Evolutionary conservation across 169 alveolate genomes (phyloP).

Genomic region (Cryptosporidium ryanae): DNA sequence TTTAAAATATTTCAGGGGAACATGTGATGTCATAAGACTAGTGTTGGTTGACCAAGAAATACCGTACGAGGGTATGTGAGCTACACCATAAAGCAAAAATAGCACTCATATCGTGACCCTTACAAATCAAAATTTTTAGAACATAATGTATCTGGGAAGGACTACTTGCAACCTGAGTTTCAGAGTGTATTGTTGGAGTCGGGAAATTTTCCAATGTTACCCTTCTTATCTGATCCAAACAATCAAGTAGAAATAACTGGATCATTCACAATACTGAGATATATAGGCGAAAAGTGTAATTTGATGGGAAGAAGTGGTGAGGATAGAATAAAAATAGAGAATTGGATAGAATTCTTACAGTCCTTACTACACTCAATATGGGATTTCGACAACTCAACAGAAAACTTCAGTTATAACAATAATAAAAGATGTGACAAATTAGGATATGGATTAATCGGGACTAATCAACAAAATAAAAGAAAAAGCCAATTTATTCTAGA

Average conservation of each 20-base stretch:
- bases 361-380: conserved; percentile 40
- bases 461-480: conserved; percentile 18
- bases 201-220: conserved; percentile 69
- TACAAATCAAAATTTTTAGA: neutral
- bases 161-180: conserved; percentile 53
- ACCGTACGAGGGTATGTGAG: conserved; percentile 59
- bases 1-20: conserved; percentile 59
- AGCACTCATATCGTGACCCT: neutral
- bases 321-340: conserved; percentile 29
- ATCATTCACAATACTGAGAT: conserved; percentile 62
- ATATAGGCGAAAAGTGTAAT: conserved; percentile 52
- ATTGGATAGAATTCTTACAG: conserved; percentile 61
- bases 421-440: neutral
- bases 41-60: conserved; percentile 40
- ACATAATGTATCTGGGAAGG: conserved; percentile 61
- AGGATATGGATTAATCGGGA: no score
- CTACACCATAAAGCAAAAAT: neutral
- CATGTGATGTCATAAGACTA: conserved; percentile 68
- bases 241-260: conserved; percentile 64
- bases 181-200: conserved; percentile 52
- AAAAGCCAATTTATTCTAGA: conserved; percentile 52
- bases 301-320: conserved; percentile 38
- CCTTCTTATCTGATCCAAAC: conserved; percentile 64
- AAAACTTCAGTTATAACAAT: conserved; percentile 1
- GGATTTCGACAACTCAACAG: conserved; percentile 41